Percentiles rank a stretch among this genome's conserved stretches.
Conservation (phyloP, 176 grass and related monocot genomes). For the Rhynchospora pubera region DNA sequence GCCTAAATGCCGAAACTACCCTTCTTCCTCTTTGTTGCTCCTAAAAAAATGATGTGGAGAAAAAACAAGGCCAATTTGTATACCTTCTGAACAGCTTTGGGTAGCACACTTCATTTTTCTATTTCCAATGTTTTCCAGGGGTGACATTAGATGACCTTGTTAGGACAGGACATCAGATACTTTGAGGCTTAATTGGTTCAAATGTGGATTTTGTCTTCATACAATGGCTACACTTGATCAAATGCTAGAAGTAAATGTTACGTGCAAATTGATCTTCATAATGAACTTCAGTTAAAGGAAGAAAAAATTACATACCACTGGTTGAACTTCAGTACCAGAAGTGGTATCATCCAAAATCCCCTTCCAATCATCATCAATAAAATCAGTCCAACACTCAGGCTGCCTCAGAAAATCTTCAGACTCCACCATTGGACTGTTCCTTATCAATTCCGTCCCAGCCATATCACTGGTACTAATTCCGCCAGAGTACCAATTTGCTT, state of each 20-base stretch:
- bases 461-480: background rate
- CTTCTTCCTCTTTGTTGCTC: background rate
- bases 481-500: slow-evolving; percentile 29
- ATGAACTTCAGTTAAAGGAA: background rate
- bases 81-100: background rate
- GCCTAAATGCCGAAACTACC: background rate
- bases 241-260: background rate
- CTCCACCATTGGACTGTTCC: background rate
- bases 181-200: background rate
- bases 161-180: background rate
- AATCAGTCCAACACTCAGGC: slow-evolving; percentile 35
- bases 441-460: background rate
- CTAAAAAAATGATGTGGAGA: background rate
- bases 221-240: background rate
- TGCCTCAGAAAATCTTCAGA: slow-evolving; percentile 24
- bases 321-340: slow-evolving; percentile 13
- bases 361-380: slow-evolving; percentile 41
- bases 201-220: background rate
- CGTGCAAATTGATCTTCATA: background rate
- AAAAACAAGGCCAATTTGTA: background rate
- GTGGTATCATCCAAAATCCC: slow-evolving; percentile 28
- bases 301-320: slow-evolving; percentile 15
- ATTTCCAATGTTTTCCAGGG: background rate
- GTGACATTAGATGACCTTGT: background rate
- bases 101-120: background rate